phyloP scores from a whole-genome alignment of 2,329 filamentous ascomycete species.

The Orbilia oligospora region DNA sequence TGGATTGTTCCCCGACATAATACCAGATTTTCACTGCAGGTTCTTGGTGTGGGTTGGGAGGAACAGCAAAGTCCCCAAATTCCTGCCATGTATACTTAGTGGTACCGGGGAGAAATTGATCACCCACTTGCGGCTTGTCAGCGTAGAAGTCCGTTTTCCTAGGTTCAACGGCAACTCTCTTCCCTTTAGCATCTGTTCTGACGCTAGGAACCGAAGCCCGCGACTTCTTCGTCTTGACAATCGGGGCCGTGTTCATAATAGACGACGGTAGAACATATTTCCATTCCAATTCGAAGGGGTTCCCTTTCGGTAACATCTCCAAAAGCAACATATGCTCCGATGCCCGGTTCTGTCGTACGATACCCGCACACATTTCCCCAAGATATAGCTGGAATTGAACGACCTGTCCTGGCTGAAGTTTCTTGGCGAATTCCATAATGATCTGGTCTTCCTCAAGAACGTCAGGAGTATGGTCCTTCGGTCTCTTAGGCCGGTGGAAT shows the following conservation, averaged over 20 bases:
- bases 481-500: constrained; percentile 90
- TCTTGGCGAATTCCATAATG: constrained; percentile 77
- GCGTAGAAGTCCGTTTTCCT: constrained; percentile 58
- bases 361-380: constrained; percentile 90
- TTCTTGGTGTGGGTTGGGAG: constrained; percentile 45
- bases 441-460: constrained; percentile 79
- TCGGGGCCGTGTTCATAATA: constrained; percentile 47
- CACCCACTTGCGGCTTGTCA: constrained; percentile 39
- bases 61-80: constrained; percentile 28
- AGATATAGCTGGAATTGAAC: constrained; percentile 88
- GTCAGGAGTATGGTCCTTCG: constrained; percentile 79
- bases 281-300: constrained; percentile 84
- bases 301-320: constrained; percentile 85
- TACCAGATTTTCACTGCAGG: constrained; percentile 58
- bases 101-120: constrained; percentile 53
- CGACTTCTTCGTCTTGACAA: constrained; percentile 25
- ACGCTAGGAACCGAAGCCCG: constrained; percentile 37
- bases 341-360: constrained; percentile 84
- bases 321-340: constrained; percentile 83
- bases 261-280: constrained; percentile 71
- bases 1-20: constrained; percentile 49
- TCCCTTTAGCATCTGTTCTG: constrained; percentile 48
- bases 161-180: constrained; percentile 52
- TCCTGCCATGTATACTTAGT: constrained; percentile 43
- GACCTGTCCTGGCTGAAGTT: constrained; percentile 79